Evolutionary conservation across 2,329 filamentous ascomycete genomes (phyloP), one percentile per base, ranked within the genome.

Genomic region (Fusarium secorum): DNA sequence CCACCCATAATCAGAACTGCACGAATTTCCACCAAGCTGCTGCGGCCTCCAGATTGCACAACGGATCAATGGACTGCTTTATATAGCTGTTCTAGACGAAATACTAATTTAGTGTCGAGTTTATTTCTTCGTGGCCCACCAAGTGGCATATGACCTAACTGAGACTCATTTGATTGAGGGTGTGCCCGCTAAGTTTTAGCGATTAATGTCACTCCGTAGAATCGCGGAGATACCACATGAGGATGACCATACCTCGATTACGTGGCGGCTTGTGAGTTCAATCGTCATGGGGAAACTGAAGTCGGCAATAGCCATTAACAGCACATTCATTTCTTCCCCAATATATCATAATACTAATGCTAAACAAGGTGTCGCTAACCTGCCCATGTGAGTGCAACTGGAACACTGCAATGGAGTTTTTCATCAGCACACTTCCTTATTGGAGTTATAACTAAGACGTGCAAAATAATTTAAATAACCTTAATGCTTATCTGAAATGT

Each of bases 291-390:
- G 3, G 24, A n/a, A 14, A 9, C 18, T 3, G 3, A 14, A 28
- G 1, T 28, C 13, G 3, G 1, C 11, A 28, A 11, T 11, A 15
- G 8, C 13, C 7, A 26, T 28, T 1, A 0, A 0, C 24, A 28
- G 11, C 3, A 45, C 13, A 14, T 45, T 9, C 3, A 4, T 4
- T 0, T 7, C 8, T n/a, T 3, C 1, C 4, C 13, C 5, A 38
- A 13, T 13, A 8, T 13, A 2, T 20, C 3, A 20, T 8, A 0
- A 38, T 38, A 13, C 35, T 20, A 7, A 4, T 6, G 17, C 4
- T 24, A 24, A 24, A 24, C 24, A 24, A 18, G 17, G 6, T 38
- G 4, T 7, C 1, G 35, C 10, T 20, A 1, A 38, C 20, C 35
- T 13, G 18, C 10, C 35, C 11, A 38, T 13, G 11, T 20, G 6